Evolutionary conservation across 2,329 filamentous ascomycete species (phyloP).

Genomic region (Aureobasidium sp.): DNA sequence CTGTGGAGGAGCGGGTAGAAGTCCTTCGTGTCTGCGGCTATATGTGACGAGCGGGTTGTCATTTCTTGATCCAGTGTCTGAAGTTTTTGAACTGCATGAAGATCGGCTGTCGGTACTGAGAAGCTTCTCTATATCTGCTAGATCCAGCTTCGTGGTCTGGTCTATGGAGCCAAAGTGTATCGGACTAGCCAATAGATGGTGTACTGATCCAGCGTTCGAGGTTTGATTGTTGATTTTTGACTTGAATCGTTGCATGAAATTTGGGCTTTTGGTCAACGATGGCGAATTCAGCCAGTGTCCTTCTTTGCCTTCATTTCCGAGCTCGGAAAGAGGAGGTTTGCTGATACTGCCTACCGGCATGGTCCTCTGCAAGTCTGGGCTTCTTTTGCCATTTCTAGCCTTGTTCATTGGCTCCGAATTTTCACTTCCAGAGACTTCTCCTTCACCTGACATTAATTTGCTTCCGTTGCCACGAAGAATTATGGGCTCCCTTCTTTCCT

Average conservation of each 20-base stretch:
- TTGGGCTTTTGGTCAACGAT: not conserved
- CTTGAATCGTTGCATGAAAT: not conserved
- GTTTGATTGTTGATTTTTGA: not conserved
- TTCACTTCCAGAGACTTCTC: slow-evolving; percentile 19
- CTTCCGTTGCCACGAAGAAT: slow-evolving; percentile 37
- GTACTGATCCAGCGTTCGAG: not conserved
- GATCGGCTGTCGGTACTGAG: not conserved
- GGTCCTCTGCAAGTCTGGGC: not conserved
- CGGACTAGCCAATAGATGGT: not conserved
- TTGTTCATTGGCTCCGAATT: not conserved
- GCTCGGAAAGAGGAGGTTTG: slow-evolving; percentile 19
- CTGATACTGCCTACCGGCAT: too few relatives aligned
- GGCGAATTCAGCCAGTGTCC: slow-evolving; percentile 30
- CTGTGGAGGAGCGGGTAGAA: slow-evolving; percentile 25
- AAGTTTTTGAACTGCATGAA: slow-evolving; percentile 1
- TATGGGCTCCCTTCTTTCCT: slow-evolving; percentile 39
- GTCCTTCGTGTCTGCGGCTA: slow-evolving; percentile 22
- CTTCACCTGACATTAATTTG: slow-evolving; percentile 22
- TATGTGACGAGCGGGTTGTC: slow-evolving; percentile 21
- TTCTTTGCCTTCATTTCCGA: slow-evolving; percentile 30
- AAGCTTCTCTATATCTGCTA: not conserved
- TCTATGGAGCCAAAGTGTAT: slow-evolving; percentile 1
- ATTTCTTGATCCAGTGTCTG: not conserved
- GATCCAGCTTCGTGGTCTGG: not conserved
- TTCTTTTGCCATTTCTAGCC: not conserved